Evolutionary conservation across 176 grass and related monocot species (phyloP).

Genomic region (Puccinellia tenuiflora): DNA sequence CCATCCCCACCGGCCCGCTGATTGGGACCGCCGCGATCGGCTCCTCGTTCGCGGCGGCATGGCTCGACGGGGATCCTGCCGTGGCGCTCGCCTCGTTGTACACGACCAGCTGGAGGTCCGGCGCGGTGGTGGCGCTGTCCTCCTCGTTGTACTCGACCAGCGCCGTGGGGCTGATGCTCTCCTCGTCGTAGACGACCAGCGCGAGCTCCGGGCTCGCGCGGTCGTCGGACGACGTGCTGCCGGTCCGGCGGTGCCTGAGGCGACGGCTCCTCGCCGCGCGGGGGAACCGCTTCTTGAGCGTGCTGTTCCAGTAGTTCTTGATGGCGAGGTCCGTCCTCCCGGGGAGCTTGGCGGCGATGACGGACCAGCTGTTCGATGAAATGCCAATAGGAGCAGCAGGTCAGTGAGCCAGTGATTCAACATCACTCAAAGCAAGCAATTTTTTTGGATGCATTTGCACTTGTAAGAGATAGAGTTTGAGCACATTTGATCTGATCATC

Average conservation of each 20-base stretch:
- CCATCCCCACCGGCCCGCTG: not conserved
- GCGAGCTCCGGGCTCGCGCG: not conserved
- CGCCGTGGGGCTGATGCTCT: constrained; percentile 6
- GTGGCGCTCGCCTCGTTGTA: constrained; percentile 20
- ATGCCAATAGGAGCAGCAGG: not conserved
- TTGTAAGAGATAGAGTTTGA: not conserved
- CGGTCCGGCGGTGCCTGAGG: not conserved
- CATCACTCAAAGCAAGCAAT: not conserved
- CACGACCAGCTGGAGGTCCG: not conserved
- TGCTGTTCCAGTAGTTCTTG: constrained; percentile 77
- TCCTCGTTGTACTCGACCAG: constrained; percentile 11
- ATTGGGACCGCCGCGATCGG: not conserved
- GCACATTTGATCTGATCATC: not conserved
- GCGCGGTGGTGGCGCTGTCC: not conserved
- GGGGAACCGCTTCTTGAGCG: constrained; percentile 48
- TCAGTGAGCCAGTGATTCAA: not conserved
- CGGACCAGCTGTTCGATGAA: constrained; percentile 38
- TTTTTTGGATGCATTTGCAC: too few relatives aligned
- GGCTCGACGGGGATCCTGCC: constrained; percentile 6
- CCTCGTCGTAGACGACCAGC: constrained; percentile 16
- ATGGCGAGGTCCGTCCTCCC: constrained; percentile 51
- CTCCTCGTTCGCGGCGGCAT: not conserved
- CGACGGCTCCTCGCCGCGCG: not conserved
- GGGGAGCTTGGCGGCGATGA: constrained; percentile 38
- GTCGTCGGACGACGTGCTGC: constrained; percentile 25